These are phyloP conservation scores for Sporothrix protearum DNA, from an alignment of 2,329 filamentous ascomycete genomes.

Conservation along the genomic window DNA sequence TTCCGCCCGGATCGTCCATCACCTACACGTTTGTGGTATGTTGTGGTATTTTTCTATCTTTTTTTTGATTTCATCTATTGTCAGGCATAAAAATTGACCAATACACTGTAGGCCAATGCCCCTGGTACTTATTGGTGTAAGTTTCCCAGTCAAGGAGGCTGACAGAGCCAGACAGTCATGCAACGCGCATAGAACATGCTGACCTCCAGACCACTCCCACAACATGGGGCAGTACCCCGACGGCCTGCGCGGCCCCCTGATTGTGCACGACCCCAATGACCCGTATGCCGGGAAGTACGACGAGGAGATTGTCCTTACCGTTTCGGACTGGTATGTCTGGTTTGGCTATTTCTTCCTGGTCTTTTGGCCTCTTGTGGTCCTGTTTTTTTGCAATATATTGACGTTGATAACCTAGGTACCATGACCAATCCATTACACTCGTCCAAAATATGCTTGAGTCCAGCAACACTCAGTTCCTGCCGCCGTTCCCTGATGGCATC, in stretches of 20 bases:
- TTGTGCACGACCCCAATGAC: slow-evolving; percentile 56
- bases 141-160: slow-evolving; percentile 20
- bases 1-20: slow-evolving; percentile 51
- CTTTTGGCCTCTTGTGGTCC: neutral
- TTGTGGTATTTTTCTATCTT: neutral
- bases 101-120: slow-evolving; percentile 36
- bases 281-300: slow-evolving; percentile 54
- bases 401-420: slow-evolving; percentile 38
- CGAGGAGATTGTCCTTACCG: slow-evolving; percentile 55
- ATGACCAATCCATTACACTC: slow-evolving; percentile 39
- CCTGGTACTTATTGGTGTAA: slow-evolving; percentile 49
- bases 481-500: slow-evolving; percentile 42
- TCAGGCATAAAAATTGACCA: neutral
- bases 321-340: slow-evolving; percentile 41
- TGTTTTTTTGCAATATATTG: neutral
- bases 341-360: too few relatives aligned
- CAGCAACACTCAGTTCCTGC: slow-evolving; percentile 40
- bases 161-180: neutral
- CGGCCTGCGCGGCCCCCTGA: slow-evolving; percentile 59
- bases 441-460: slow-evolving; percentile 41
- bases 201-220: slow-evolving; percentile 55
- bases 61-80: neutral
- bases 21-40: slow-evolving; percentile 51
- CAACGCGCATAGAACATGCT: neutral
- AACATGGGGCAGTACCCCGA: slow-evolving; percentile 63